These are phyloP conservation scores for Auriscalpium vulgare DNA, from an alignment of 768 basidiomycete genomes.

Conservation along the genomic window DNA sequence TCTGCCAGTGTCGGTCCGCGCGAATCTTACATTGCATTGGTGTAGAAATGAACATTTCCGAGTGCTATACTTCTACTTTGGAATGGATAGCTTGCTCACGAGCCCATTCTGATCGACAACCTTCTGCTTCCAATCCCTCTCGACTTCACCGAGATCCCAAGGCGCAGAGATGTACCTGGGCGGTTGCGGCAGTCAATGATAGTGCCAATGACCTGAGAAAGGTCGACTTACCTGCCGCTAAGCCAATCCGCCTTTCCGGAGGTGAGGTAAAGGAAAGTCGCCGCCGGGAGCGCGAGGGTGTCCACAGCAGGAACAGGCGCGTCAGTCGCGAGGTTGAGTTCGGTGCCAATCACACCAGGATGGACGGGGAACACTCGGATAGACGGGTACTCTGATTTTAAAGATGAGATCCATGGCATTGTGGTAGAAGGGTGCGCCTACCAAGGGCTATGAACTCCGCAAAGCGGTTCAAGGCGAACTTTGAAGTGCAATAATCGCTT, in stretches of 20 bases:
- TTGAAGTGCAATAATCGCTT: slow-evolving; percentile 1
- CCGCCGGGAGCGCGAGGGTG: background rate
- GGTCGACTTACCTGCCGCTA: slow-evolving; percentile 1
- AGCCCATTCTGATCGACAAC: no score
- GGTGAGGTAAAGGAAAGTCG: background rate
- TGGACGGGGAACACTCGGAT: slow-evolving; percentile 2
- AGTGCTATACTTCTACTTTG: no score
- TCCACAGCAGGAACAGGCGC: background rate
- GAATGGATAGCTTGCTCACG: no score
- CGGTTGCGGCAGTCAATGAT: no score
- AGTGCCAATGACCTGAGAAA: no score
- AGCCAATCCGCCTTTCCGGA: slow-evolving; percentile 7
- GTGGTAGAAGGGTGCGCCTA: background rate
- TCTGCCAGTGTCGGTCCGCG: no score
- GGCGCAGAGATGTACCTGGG: no score
- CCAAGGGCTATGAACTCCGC: slow-evolving; percentile 3
- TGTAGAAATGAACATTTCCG: no score
- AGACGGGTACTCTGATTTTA: slow-evolving; percentile 1
- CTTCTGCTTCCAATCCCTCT: no score
- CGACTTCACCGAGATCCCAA: no score
- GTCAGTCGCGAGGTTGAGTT: background rate
- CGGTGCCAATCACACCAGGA: background rate
- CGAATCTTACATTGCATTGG: no score
- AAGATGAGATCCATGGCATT: no score
- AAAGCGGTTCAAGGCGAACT: slow-evolving; percentile 1